These are phyloP conservation scores for Verticillium klebahnii DNA, from an alignment of 2,329 filamentous ascomycete species.

Conservation along the genomic window DNA sequence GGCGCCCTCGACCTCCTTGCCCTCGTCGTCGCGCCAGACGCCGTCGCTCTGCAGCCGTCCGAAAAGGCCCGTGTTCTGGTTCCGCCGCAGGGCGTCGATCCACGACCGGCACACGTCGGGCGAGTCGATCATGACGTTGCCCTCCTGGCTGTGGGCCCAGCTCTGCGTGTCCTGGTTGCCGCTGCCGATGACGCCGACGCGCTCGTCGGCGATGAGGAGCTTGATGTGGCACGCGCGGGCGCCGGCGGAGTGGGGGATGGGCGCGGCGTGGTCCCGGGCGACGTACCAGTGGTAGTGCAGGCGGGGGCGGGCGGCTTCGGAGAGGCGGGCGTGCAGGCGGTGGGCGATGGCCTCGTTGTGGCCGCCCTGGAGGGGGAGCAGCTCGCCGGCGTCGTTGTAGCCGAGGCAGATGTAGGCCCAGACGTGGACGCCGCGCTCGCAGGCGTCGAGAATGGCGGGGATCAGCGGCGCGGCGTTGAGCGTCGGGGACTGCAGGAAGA, in stretches of 20 bases:
- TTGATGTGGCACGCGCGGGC: constrained; percentile 71
- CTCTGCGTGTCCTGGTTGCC: constrained; percentile 79
- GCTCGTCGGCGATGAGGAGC: constrained; percentile 67
- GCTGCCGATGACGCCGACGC: constrained; percentile 66
- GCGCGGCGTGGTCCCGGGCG: constrained; percentile 65
- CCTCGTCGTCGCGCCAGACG: constrained; percentile 54
- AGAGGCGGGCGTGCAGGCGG: constrained; percentile 51
- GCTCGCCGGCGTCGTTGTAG: constrained; percentile 74
- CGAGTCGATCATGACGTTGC: constrained; percentile 72
- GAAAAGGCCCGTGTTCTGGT: constrained; percentile 60
- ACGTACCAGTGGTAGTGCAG: constrained; percentile 68
- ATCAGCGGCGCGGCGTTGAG: constrained; percentile 68
- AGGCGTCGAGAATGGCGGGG: constrained; percentile 57
- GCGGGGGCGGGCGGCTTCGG: constrained; percentile 36
- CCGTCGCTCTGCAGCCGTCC: constrained; percentile 53
- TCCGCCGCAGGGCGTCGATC: constrained; percentile 26
- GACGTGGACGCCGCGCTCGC: constrained; percentile 63
- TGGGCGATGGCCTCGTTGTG: constrained; percentile 69
- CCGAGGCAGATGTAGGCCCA: constrained; percentile 71
- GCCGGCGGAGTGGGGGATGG: constrained; percentile 63
- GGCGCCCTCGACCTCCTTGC: constrained; percentile 41
- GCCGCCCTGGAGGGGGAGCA: constrained; percentile 70
- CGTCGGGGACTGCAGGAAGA: constrained; percentile 79
- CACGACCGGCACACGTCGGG: constrained; percentile 44
- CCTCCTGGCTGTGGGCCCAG: constrained; percentile 74